Evolutionary conservation across 305 asterid genomes (phyloP), one percentile per base, ranked within the genome.

Genomic region (Andrographis paniculata): DNA sequence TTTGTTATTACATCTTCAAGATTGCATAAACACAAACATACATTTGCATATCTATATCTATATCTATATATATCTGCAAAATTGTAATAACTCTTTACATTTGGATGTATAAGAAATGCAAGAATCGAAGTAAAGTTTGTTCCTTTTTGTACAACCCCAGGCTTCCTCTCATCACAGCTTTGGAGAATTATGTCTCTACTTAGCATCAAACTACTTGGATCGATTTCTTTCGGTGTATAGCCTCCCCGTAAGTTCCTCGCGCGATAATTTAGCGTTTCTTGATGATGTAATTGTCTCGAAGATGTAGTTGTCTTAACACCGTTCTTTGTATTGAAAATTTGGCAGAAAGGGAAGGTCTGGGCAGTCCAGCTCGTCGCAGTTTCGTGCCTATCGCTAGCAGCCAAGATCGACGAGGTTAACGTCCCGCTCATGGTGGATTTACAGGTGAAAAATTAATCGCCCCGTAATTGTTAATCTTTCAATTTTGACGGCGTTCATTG

Each of bases 361-460:
- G 63, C 64, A 20, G 20, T 65, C 50, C 92, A 81, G 31, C 64
- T 84, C 66, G 57, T 67, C 45, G 84, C 94, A 28, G 86, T 87
- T 3, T 71, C 86, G 7, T 87, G 97, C 50, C 74, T 84, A 47
- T 84, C 83, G n/a, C 37, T 84, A 31, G 94, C 94, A 10, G 80
- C 80, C 60, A 87, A 87, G 63, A 41, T 87, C 65, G 94, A 80
- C 17, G 97, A 84, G 74, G 70, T 78, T 50, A 22, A 64, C 19
- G 71, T 75, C 17, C 92, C 88, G 22, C 48, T 60, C 15, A 35
- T 68, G 9, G 60, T 69, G n/a, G 74, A 79, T 48, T 54, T 87
- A 45, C 97, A 87, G 95, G 94, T 86, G 55, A 71, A 56, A 12
- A 31, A 30, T 28, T 11, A 4, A 7, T 33, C 4, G 8, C 13